These are phyloP conservation scores for Cyclostephanos invisitatus DNA, from an alignment of 108 stramenopile genomes.

Conservation along the genomic window DNA sequence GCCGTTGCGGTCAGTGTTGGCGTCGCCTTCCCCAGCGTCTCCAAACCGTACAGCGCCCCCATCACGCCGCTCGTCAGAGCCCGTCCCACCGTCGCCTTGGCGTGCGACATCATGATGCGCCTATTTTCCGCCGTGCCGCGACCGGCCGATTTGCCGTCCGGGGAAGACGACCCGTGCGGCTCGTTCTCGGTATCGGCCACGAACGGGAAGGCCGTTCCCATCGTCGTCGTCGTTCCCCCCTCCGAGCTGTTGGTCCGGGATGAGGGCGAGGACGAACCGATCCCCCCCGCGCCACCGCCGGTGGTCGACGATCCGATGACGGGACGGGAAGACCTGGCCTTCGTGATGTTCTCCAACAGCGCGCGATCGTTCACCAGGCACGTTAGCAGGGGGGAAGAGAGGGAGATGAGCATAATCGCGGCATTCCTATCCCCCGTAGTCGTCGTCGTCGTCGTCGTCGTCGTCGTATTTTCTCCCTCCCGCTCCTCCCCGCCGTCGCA, in stretches of 20 bases:
- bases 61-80: slow-evolving; percentile 43
- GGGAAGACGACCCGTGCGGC: not conserved
- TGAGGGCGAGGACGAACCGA: not conserved
- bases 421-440: not conserved
- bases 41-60: slow-evolving; percentile 39
- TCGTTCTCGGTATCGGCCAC: not conserved
- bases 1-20: slow-evolving; percentile 4
- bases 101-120: slow-evolving; percentile 30
- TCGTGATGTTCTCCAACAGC: slow-evolving; percentile 40
- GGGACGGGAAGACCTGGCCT: slow-evolving; percentile 18
- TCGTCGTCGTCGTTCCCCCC: slow-evolving; percentile 6
- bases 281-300: not conserved
- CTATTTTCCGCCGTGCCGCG: not conserved
- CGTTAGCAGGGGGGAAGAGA: slow-evolving; percentile 23
- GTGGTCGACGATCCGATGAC: not conserved
- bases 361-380: slow-evolving; percentile 31
- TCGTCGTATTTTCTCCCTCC: not conserved
- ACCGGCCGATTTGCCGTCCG: not conserved
- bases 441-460: not conserved
- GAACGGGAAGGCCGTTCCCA: not conserved
- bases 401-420: slow-evolving; percentile 26
- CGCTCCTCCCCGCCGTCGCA: not conserved
- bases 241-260: not conserved
- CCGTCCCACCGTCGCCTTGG: slow-evolving; percentile 42
- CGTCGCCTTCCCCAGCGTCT: slow-evolving; percentile 28